A percentile compares a stretch with the other conserved stretches of the same genome.
Evolutionary conservation across 202 grass and related monocot species (phyloP).

Genomic region (Setaria viridis): DNA sequence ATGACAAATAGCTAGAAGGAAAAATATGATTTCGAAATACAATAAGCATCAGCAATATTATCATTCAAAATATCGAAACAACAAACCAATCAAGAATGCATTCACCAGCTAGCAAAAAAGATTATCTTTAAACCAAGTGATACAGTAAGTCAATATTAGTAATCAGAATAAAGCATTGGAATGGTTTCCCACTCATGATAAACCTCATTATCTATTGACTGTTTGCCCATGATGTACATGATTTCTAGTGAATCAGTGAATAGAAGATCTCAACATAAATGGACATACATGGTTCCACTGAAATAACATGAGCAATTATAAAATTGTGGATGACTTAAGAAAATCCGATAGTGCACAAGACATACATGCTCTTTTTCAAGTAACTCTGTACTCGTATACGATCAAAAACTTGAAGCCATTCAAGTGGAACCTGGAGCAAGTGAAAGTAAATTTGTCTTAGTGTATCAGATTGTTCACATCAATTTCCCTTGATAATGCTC

Average conservation of each 20-base stretch:
- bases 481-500: not conserved
- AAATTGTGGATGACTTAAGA: not conserved
- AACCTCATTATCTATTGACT: not conserved
- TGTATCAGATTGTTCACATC: conserved; percentile 5
- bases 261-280: not conserved
- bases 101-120: not conserved
- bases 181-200: not conserved
- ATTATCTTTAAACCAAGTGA: not conserved
- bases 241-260: not conserved
- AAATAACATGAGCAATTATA: not conserved
- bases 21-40: not conserved
- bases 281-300: not conserved
- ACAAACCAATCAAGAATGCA: not conserved
- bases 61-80: not conserved
- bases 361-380: conserved; percentile 58
- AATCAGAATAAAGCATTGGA: not conserved
- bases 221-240: not conserved
- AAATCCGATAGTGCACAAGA: not conserved
- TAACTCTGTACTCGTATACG: conserved; percentile 43
- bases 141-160: too few relatives aligned
- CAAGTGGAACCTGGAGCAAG: conserved; percentile 62
- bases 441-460: conserved; percentile 22
- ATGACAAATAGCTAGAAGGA: not conserved
- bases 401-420: conserved; percentile 67
- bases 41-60: not conserved